Percentiles rank a stretch among this genome's conserved stretches.
These are phyloP conservation scores for Cercospora zeina DNA, from an alignment of 2,329 filamentous ascomycete genomes.

Conservation along the genomic window DNA sequence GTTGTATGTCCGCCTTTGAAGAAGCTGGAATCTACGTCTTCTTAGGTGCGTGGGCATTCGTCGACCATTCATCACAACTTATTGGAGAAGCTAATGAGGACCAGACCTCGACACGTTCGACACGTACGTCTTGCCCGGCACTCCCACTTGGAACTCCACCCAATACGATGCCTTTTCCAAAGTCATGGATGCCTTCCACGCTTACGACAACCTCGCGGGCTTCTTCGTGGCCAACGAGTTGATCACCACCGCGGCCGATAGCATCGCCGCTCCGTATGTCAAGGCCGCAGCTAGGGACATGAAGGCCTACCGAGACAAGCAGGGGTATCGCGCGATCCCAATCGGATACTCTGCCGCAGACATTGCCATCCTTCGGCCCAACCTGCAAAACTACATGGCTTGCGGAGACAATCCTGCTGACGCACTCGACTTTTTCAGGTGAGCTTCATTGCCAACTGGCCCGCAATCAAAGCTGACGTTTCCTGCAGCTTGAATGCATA, in stretches of 20 bases:
- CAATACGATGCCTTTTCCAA: slow-evolving; percentile 68
- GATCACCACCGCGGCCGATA: slow-evolving; percentile 59
- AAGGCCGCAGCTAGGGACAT: slow-evolving; percentile 70
- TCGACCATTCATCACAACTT: too few relatives aligned
- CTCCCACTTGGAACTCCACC: slow-evolving; percentile 69
- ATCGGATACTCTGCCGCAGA: slow-evolving; percentile 87
- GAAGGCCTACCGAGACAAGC: slow-evolving; percentile 74
- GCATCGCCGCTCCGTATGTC: slow-evolving; percentile 72
- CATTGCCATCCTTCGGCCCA: slow-evolving; percentile 67
- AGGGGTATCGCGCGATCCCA: slow-evolving; percentile 77
- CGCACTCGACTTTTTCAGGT: slow-evolving; percentile 73
- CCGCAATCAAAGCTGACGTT: not conserved
- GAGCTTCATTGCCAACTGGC: not conserved
- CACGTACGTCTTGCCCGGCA: slow-evolving; percentile 58
- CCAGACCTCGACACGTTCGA: slow-evolving; percentile 72
- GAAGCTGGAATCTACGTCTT: slow-evolving; percentile 81
- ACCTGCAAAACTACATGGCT: slow-evolving; percentile 72
- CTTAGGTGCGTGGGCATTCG: slow-evolving; percentile 44
- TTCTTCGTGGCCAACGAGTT: slow-evolving; percentile 91
- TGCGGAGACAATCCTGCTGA: slow-evolving; percentile 71
- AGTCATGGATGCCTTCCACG: slow-evolving; percentile 75
- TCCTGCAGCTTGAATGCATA: slow-evolving; percentile 65
- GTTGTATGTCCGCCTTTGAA: slow-evolving; percentile 78
- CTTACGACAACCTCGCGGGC: slow-evolving; percentile 76
- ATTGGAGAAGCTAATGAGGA: too few relatives aligned